Evolutionary conservation across 2,329 filamentous ascomycete genomes (phyloP).

Genomic region (Helotiales sp.): DNA sequence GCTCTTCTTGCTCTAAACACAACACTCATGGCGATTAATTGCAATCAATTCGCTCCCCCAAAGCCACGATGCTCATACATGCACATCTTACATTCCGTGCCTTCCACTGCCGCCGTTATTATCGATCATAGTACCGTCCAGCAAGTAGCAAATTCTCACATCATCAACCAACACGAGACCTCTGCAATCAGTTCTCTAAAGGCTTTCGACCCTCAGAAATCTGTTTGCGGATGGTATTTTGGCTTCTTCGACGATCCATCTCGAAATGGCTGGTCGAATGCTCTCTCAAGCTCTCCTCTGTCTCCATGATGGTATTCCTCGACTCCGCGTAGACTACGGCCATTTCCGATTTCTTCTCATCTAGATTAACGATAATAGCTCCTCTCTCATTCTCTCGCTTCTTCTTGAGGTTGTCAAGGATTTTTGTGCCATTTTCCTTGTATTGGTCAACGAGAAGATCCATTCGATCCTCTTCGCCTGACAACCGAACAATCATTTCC

Average conservation of each 20-base stretch:
- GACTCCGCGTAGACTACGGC: constrained; percentile 31
- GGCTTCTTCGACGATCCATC: constrained; percentile 36
- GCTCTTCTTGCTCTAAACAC: background rate
- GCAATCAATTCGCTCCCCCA: background rate
- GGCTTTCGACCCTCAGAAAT: constrained; percentile 25
- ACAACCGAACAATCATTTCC: constrained; percentile 40
- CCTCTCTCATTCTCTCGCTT: constrained; percentile 30
- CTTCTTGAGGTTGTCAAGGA: constrained; percentile 31
- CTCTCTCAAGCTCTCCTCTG: constrained; percentile 26
- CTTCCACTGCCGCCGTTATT: background rate
- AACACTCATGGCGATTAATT: background rate
- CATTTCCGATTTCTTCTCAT: constrained; percentile 33
- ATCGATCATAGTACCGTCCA: background rate
- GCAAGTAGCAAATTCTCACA: background rate
- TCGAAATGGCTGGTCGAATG: constrained; percentile 27
- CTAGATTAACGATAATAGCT: constrained; percentile 25
- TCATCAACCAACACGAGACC: background rate
- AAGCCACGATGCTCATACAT: background rate
- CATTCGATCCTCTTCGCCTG: constrained; percentile 40
- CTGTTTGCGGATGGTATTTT: constrained; percentile 32
- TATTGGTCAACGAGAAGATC: constrained; percentile 40
- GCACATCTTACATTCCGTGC: background rate
- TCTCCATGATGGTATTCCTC: constrained; percentile 23
- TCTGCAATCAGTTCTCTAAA: background rate
- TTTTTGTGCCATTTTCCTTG: constrained; percentile 36